Evolutionary conservation across 768 basidiomycete species (phyloP).

Genomic region (Chalciporus pseudorubinellus): DNA sequence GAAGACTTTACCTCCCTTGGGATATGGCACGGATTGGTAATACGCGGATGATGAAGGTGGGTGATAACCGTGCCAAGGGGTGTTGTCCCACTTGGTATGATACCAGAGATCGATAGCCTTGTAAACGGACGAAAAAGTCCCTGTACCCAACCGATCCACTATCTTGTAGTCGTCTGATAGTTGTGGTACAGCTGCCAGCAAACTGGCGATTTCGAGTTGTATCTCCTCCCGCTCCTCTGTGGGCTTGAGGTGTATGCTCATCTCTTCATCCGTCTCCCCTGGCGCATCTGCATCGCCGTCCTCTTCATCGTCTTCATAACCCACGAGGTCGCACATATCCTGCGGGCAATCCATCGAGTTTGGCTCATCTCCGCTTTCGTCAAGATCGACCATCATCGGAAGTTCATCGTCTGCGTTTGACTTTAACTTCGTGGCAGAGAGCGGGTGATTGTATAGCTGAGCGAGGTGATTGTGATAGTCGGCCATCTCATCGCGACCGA

Average conservation of each 20-base stretch:
- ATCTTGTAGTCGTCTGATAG: constrained; percentile 69
- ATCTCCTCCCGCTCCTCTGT: constrained; percentile 74
- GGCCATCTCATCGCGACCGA: constrained; percentile 38
- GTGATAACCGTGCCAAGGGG: constrained; percentile 68
- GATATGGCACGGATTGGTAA: constrained; percentile 51
- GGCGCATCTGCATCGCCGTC: constrained; percentile 32
- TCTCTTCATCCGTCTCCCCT: constrained; percentile 58
- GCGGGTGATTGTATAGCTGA: constrained; percentile 36
- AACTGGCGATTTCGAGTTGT: constrained; percentile 69
- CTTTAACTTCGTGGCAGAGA: constrained; percentile 21
- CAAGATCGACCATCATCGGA: constrained; percentile 42
- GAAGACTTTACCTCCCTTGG: constrained; percentile 55
- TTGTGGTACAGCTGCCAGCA: constrained; percentile 64
- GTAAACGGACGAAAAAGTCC: constrained; percentile 99
- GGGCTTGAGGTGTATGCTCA: constrained; percentile 54
- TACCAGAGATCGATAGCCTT: constrained; percentile 84
- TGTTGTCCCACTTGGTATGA: constrained; percentile 74
- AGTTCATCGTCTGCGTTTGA: constrained; percentile 20
- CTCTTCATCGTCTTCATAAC: constrained; percentile 34
- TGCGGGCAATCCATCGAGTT: constrained; percentile 38
- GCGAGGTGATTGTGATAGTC: constrained; percentile 53
- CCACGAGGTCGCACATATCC: constrained; percentile 35
- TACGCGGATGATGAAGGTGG: constrained; percentile 60
- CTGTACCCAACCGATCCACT: constrained; percentile 90
- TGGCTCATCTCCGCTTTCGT: constrained; percentile 43